Conservation (phyloP, 2,329 filamentous ascomycete species). For the Cryphonectria carpinicola region DNA sequence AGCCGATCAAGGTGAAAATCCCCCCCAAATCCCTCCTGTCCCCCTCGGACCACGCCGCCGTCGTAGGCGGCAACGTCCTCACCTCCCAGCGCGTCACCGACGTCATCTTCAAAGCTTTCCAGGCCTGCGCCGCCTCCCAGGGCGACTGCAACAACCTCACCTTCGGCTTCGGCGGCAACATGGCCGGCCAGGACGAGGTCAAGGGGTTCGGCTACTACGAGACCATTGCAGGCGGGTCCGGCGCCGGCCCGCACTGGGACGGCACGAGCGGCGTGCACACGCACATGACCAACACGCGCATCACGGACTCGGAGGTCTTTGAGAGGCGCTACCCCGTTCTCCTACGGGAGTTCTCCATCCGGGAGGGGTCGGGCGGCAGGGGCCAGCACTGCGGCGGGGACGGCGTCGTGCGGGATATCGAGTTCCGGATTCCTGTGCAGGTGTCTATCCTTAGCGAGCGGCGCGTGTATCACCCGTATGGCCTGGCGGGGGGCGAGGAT, state of each 20-base stretch:
- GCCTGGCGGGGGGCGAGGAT: conserved; percentile 80
- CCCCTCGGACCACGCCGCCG: conserved; percentile 76
- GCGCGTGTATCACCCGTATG: conserved; percentile 77
- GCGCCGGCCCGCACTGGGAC: conserved; percentile 73
- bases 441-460: conserved; percentile 80
- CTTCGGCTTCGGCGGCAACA: conserved; percentile 77
- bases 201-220: conserved; percentile 86
- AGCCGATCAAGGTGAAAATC: conserved; percentile 75
- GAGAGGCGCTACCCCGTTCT: conserved; percentile 77
- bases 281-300: conserved; percentile 86
- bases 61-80: conserved; percentile 82
- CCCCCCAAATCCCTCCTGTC: conserved; percentile 74
- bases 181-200: conserved; percentile 59
- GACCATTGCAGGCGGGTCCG: conserved; percentile 78
- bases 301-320: conserved; percentile 80
- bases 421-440: conserved; percentile 78
- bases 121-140: conserved; percentile 77
- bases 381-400: conserved; percentile 75
- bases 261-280: conserved; percentile 78
- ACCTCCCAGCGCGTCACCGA: conserved; percentile 83
- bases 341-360: conserved; percentile 69
- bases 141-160: conserved; percentile 86
- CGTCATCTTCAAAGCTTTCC: conserved; percentile 79
- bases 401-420: conserved; percentile 78
- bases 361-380: conserved; percentile 63